A percentile compares a stretch with the other conserved stretches of the same genome.
These are phyloP conservation scores for Trichoderma sp. DNA, from an alignment of 2,329 filamentous ascomycete genomes.

Conservation along the genomic window DNA sequence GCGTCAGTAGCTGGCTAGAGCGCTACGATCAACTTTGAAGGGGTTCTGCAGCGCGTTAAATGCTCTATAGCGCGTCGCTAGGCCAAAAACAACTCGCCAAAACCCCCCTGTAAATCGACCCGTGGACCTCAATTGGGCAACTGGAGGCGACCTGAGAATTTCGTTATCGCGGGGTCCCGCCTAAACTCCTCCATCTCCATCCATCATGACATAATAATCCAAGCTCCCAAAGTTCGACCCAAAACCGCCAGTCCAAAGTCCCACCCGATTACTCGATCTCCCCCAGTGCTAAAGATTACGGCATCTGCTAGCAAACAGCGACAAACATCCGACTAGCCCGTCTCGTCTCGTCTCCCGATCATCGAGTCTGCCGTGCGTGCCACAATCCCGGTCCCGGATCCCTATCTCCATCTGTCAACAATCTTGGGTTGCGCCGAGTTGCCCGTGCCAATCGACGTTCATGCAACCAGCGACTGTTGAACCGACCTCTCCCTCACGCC, in stretches of 20 bases:
- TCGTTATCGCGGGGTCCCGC: conserved; percentile 29
- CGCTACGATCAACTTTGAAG: not conserved
- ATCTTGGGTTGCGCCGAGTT: not conserved
- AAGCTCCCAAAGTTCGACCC: not conserved
- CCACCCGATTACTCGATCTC: conserved; percentile 9
- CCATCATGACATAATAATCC: conserved; percentile 25
- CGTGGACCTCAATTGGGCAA: not conserved
- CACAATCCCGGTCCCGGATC: not conserved
- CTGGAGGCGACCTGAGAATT: not conserved
- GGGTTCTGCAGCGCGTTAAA: not conserved
- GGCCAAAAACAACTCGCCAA: conserved; percentile 10
- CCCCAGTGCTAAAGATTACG: not conserved
- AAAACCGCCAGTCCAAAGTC: conserved; percentile 4
- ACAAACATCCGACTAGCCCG: not conserved
- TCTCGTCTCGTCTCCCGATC: not conserved
- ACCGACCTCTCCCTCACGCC: conserved; percentile 36
- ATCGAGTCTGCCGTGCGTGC: not conserved
- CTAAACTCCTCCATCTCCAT: conserved; percentile 12
- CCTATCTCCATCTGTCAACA: not conserved
- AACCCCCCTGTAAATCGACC: conserved; percentile 20
- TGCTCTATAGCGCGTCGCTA: not conserved
- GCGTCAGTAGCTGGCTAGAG: not conserved
- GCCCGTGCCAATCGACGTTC: conserved; percentile 21
- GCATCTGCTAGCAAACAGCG: not conserved
- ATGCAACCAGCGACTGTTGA: conserved; percentile 37